These are phyloP conservation scores for Tubosaeta sp. DNA, from an alignment of 768 basidiomycete genomes.

Conservation along the genomic window DNA sequence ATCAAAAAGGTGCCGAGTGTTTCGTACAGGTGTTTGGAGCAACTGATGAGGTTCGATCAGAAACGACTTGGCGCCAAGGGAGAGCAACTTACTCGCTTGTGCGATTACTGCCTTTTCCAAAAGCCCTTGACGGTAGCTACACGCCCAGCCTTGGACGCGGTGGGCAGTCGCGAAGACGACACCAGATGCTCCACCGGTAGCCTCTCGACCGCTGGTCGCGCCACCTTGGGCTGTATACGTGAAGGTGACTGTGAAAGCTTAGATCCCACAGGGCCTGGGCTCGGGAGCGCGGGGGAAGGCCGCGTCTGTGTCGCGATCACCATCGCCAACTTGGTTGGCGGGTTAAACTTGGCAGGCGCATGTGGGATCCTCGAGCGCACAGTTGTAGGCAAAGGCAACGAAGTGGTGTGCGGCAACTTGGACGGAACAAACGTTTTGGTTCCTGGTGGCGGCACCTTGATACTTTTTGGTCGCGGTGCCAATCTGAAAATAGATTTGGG, in stretches of 20 bases:
- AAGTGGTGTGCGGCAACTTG: slow-evolving; percentile 12
- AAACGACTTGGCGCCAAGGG: neutral
- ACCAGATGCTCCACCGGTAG: neutral
- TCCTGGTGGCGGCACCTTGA: slow-evolving; percentile 13
- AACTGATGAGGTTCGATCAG: no score
- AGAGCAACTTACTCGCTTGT: slow-evolving; percentile 6
- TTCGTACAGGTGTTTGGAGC: neutral
- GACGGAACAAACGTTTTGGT: slow-evolving; percentile 2
- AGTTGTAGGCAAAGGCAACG: slow-evolving; percentile 3
- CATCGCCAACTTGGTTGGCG: slow-evolving; percentile 28
- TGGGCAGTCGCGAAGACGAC: slow-evolving; percentile 18
- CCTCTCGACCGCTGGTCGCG: slow-evolving; percentile 9
- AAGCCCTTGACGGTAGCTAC: slow-evolving; percentile 28
- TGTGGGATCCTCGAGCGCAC: slow-evolving; percentile 19
- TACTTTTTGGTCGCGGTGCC: slow-evolving; percentile 22
- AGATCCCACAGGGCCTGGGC: slow-evolving; percentile 4
- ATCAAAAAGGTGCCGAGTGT: neutral
- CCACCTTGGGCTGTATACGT: slow-evolving; percentile 9
- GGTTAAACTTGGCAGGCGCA: slow-evolving; percentile 23
- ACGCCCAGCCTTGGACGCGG: slow-evolving; percentile 19
- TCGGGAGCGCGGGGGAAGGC: neutral
- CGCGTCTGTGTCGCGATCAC: slow-evolving; percentile 26
- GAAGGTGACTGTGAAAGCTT: slow-evolving; percentile 21
- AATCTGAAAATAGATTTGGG: slow-evolving; percentile 31
- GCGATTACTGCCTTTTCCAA: slow-evolving; percentile 25